Base-by-base conservation (phyloP, 2,329 filamentous ascomycete species). In the Arthrinium puccinioides region DNA sequence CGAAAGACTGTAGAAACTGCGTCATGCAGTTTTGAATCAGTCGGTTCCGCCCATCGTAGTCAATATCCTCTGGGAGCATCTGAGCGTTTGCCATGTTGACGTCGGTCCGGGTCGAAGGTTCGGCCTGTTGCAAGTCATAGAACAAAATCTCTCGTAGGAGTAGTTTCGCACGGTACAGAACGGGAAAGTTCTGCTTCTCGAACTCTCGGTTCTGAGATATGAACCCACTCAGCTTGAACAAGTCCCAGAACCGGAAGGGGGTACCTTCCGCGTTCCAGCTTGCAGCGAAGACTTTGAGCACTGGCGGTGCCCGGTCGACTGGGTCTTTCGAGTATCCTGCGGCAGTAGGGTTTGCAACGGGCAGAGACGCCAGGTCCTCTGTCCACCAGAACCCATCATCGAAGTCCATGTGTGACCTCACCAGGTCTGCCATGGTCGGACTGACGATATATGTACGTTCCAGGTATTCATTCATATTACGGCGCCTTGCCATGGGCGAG, bases 371-470 rank as follows among this genome's bases (percentile, higher is more conserved):
- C 18, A 71, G 53, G 43, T 74, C 67, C 32, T 73, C 70, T 13
- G 67, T 70, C 69, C 70, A 74, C 74, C 74, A 78, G 47, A 78
- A 77, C 2, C 63, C 63, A 44, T 78, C 74, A 21, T 70, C 61
- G 38, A 72, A 76, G 46, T 78, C 74, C 4, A 74, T 50, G 37
- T 67, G 62, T 4, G 54, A 49, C 37, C 63, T 63, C 13, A 70
- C 66, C 40, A 65, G 53, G n/a, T 62, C 57, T 2, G 59, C 49
- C 19, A 62, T 56, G 10, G 61, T 56, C n/a, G 57, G 51, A n/a
- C 59, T 53, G 15, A 68, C 54, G 11, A 61, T 56, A 38, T 70
- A 74, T 1, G 59, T 57, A 11, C 62, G 59, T 32, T 74, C 63
- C 8, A 77, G 56, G 39, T 66, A 67, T 16, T 74, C 68, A 48